A percentile compares a stretch with the other conserved stretches of the same genome.
Conservation (phyloP, 2,329 filamentous ascomycete species). For the Hypoxylon sp. region DNA sequence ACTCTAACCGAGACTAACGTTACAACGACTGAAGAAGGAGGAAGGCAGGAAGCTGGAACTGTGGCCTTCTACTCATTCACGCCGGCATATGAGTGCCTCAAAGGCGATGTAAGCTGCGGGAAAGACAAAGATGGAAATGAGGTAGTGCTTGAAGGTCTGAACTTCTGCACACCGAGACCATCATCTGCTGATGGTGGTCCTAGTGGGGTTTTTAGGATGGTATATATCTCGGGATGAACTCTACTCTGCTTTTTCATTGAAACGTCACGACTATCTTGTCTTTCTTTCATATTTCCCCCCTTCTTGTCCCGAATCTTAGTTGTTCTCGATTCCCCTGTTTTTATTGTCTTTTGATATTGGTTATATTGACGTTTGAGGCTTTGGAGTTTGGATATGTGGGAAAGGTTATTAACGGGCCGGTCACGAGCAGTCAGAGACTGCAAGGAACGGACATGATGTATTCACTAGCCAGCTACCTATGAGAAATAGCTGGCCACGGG, state of each 20-base stretch:
- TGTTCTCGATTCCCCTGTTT: neutral
- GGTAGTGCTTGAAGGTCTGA: slow-evolving; percentile 17
- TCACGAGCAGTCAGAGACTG: slow-evolving; percentile 4
- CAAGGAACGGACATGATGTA: neutral
- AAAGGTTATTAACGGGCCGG: neutral
- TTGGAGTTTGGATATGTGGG: neutral
- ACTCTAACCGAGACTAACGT: slow-evolving; percentile 27
- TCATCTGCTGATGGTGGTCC: slow-evolving; percentile 21
- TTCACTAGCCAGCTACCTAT: neutral
- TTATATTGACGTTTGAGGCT: neutral
- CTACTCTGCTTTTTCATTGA: neutral
- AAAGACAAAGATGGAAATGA: slow-evolving; percentile 37
- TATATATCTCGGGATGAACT: slow-evolving; percentile 34
- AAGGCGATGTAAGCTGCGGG: slow-evolving; percentile 32
- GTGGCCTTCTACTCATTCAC: slow-evolving; percentile 42
- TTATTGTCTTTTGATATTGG: neutral
- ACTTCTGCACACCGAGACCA: slow-evolving; percentile 35
- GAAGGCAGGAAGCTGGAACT: slow-evolving; percentile 31
- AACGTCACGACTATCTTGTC: neutral
- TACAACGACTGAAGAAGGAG: slow-evolving; percentile 23
- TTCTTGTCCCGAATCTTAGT: neutral
- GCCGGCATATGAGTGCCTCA: slow-evolving; percentile 39
- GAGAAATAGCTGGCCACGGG: neutral
- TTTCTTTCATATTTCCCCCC: neutral
- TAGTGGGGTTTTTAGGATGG: slow-evolving; percentile 36